Evolutionary conservation across 108 stramenopile genomes (phyloP).

Genomic region (Cyclotella baltica): DNA sequence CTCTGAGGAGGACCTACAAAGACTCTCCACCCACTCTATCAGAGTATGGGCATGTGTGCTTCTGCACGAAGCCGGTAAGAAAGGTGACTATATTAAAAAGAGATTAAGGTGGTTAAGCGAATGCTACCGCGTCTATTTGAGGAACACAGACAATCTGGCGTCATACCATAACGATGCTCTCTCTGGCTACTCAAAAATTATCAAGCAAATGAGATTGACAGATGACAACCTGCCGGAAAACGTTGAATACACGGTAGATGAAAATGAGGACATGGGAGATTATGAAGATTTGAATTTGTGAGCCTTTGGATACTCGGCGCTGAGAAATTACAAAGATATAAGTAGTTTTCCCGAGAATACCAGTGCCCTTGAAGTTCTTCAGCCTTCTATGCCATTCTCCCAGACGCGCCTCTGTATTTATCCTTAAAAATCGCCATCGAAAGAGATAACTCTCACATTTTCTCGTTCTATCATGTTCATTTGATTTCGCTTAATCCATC

Average conservation of each 20-base stretch:
- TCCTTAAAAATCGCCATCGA: no score
- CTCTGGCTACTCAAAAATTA: not conserved
- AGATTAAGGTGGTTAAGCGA: conserved; percentile 16
- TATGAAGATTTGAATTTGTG: not conserved
- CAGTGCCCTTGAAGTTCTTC: no score
- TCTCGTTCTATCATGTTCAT: no score
- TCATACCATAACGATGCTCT: not conserved
- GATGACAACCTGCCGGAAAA: not conserved
- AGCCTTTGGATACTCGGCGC: no score
- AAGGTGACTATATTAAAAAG: not conserved
- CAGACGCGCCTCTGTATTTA: no score
- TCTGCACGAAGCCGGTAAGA: conserved; percentile 9
- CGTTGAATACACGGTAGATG: not conserved
- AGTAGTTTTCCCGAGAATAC: no score
- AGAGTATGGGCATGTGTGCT: conserved; percentile 20
- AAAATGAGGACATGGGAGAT: not conserved
- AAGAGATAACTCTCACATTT: no score
- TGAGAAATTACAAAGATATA: no score
- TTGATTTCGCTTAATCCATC: no score
- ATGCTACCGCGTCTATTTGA: not conserved
- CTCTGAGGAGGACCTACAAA: not conserved
- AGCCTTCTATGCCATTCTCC: no score
- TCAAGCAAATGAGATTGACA: not conserved
- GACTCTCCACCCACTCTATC: conserved; percentile 8
- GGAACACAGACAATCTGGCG: not conserved